A percentile compares a stretch with the other conserved stretches of the same genome.
Evolutionary conservation across 495 filamentous ascomycete species (phyloP).

Genomic region (Hyaloscypha variabilis): DNA sequence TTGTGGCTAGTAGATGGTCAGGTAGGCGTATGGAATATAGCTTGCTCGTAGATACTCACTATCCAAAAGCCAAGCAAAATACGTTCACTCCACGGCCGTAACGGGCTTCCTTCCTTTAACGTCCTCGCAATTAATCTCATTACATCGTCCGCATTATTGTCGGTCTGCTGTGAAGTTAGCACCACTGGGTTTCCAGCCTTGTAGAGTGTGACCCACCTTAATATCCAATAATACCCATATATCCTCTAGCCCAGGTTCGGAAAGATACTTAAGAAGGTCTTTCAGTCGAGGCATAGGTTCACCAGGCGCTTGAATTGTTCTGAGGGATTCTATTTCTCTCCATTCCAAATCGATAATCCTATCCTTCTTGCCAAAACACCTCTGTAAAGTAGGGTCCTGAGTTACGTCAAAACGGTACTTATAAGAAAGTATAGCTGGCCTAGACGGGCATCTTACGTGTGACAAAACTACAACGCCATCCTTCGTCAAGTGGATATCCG

Average conservation of each 20-base stretch:
- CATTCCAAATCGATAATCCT: constrained; percentile 77
- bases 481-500: constrained; percentile 80
- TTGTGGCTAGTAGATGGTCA: constrained; percentile 45
- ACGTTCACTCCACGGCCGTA: constrained; percentile 67
- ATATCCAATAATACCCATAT: constrained; percentile 89
- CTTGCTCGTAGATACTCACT: constrained; percentile 40
- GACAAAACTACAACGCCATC: constrained; percentile 86
- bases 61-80: constrained; percentile 82
- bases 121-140: constrained; percentile 66
- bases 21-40: background rate
- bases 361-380: constrained; percentile 74
- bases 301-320: constrained; percentile 67
- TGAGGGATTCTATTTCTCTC: constrained; percentile 66
- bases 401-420: constrained; percentile 13
- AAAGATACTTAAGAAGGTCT: constrained; percentile 77
- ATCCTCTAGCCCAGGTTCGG: constrained; percentile 56
- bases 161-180: constrained; percentile 41
- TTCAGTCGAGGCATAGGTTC: constrained; percentile 71
- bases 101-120: constrained; percentile 52
- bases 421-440: background rate
- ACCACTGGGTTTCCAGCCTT: too few species aligned
- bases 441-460: constrained; percentile 60
- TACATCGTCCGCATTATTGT: constrained; percentile 71
- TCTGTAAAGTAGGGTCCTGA: constrained; percentile 73
- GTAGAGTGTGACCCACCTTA: constrained; percentile 61